These are phyloP conservation scores for Thraustotheca clavata DNA, from an alignment of 352 stramenopile genomes.

Conservation along the genomic window DNA sequence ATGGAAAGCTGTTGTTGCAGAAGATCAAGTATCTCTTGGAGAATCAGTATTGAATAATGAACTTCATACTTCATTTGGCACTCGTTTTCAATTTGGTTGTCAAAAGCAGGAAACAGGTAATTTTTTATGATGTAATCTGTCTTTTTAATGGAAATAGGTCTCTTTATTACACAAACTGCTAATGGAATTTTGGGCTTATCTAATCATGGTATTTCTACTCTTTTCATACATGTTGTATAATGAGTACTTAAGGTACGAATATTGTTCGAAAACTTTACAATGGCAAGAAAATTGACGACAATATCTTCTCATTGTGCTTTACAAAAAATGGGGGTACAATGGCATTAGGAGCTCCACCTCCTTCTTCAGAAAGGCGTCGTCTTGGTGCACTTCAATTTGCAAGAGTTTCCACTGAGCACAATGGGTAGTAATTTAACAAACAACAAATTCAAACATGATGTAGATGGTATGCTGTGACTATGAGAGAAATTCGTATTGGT, in stretches of 20 bases:
- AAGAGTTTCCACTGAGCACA: conserved; percentile 21
- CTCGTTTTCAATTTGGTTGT: conserved; percentile 71
- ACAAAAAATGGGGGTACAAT: conserved; percentile 54
- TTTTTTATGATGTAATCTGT: neutral
- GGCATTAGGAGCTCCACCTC: conserved; percentile 48
- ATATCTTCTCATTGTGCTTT: conserved; percentile 77
- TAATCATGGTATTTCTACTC: conserved; percentile 46
- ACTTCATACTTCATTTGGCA: conserved; percentile 39
- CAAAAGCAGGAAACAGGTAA: conserved; percentile 56
- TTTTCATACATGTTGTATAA: neutral
- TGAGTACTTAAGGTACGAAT: conserved; percentile 36
- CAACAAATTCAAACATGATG: conserved; percentile 19
- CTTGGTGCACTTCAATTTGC: conserved; percentile 33
- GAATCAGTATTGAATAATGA: conserved; percentile 46
- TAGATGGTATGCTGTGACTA: conserved; percentile 55
- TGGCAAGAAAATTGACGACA: conserved; percentile 73
- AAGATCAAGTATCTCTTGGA: conserved; percentile 69
- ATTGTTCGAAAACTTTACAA: conserved; percentile 63
- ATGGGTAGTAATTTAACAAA: neutral
- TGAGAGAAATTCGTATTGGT: conserved; percentile 59
- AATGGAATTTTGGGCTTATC: conserved; percentile 80
- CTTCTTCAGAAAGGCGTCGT: conserved; percentile 57
- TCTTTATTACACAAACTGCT: conserved; percentile 77
- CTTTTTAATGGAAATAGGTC: conserved; percentile 18
- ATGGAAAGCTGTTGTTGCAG: conserved; percentile 69